Evolutionary conservation across 805 yeast genomes (phyloP).

Genomic region (Starmerella gropengiesseri): DNA sequence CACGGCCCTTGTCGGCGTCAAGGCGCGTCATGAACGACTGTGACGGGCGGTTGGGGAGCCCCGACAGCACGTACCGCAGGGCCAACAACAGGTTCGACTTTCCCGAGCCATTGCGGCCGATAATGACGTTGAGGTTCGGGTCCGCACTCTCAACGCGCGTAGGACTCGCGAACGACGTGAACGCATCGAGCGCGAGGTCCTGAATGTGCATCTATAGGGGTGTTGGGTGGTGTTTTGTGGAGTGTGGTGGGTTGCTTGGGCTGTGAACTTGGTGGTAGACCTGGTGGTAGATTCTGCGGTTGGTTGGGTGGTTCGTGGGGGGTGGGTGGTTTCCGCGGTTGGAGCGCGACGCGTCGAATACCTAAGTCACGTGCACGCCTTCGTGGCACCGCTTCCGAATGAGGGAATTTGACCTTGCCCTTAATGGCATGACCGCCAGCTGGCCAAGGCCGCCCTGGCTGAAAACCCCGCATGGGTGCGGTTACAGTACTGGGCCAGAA

Average conservation of each 20-base stretch:
- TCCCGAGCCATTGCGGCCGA: constrained; percentile 42
- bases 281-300: background rate
- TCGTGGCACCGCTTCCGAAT: too few species aligned
- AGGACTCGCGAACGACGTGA: constrained; percentile 80
- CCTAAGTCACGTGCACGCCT: too few species aligned
- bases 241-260: too few species aligned
- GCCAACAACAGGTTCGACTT: constrained; percentile 94
- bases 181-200: constrained; percentile 70
- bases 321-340: too few species aligned
- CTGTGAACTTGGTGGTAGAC: too few species aligned
- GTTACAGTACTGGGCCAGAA: too few species aligned
- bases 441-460: too few species aligned
- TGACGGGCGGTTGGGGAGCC: constrained; percentile 44
- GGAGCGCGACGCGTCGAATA: too few species aligned
- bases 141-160: constrained; percentile 66
- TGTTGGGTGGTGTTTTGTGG: too few species aligned
- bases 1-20: constrained; percentile 25
- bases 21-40: constrained; percentile 31
- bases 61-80: constrained; percentile 80
- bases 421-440: too few species aligned
- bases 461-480: too few species aligned
- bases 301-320: background rate
- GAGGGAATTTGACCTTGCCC: too few species aligned
- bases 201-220: constrained; percentile 17
- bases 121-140: constrained; percentile 74